Evolutionary conservation across 805 yeast genomes (phyloP), one percentile per base, ranked within the genome.

Genomic region (Maudiozyma turicensis): DNA sequence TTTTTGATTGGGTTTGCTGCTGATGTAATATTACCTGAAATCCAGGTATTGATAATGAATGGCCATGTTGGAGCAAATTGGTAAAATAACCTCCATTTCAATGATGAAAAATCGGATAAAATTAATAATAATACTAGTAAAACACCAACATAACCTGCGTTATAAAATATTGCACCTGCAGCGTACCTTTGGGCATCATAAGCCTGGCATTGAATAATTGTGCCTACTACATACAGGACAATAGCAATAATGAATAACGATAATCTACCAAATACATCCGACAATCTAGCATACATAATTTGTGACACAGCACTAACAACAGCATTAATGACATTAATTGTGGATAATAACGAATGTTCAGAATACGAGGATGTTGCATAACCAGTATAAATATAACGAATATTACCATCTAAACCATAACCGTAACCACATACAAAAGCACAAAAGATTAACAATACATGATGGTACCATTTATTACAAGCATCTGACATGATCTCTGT

Each of bases 21-120:
- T 8, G 63, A 54, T 13, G 75, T 66, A 44, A 85, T 70, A 56
- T 80, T 70, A 59, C 88, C 91, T 31, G 81, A 67, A 49, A 84
- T 73, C 93, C 93, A 86, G 13, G 91, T 81, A 66, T 82, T 85
- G 65, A 86, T 80, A 57, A 85, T 77, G 57, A 75, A 82, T 2
- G 91, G 91, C 58, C 80, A 71, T 4, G 87, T 78, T 28, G 90
- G 87, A 37, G 81, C 68, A 54, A 81, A 79, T 35, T 84, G 77
- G 55, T 73, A 76, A 43, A 78, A 71, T 56, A 84, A 72, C 70
- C 93, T 78, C 84, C 88, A 82, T 61, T 78, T 82, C 58, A 84
- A 71, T 52, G 75, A 72, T 7, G 90, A 81, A 58, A 78, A 72
- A 64, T 85, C 95, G 2, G 86, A 81, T 51, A 80, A 62, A 41